Conservation (phyloP, 495 filamentous ascomycete species). For the Aspergillus wentii region DNA sequence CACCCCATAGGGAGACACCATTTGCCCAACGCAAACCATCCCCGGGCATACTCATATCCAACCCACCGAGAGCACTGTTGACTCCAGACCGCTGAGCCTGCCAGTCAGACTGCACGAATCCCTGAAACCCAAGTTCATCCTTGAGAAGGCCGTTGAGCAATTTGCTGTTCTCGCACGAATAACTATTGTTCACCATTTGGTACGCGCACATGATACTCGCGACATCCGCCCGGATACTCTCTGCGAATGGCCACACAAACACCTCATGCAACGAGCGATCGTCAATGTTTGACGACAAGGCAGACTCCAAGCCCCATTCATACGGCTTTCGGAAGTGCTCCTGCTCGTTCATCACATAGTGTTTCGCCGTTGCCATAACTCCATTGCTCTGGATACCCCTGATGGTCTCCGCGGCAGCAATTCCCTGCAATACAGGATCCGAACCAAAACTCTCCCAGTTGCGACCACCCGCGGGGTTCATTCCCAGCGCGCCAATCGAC, state of each 20-base stretch:
- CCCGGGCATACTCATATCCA: conserved; percentile 96
- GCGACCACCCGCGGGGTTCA: conserved; percentile 79
- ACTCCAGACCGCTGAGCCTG: conserved; percentile 83
- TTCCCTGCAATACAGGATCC: conserved; percentile 70
- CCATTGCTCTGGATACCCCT: conserved; percentile 73
- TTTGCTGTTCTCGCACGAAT: conserved; percentile 89
- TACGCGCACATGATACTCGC: conserved; percentile 86
- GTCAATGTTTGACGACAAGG: conserved; percentile 76
- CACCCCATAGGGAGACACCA: conserved; percentile 77
- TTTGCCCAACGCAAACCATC: conserved; percentile 75
- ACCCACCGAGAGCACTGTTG: conserved; percentile 69
- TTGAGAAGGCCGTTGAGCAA: conserved; percentile 89
- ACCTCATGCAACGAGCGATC: conserved; percentile 79
- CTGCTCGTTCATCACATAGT: conserved; percentile 80
- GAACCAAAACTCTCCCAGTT: conserved; percentile 88
- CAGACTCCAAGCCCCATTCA: conserved; percentile 72
- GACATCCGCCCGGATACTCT: conserved; percentile 81
- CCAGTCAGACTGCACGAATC: conserved; percentile 93
- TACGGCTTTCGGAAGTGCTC: conserved; percentile 75
- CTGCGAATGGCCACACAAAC: conserved; percentile 87
- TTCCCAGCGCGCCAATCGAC: conserved; percentile 70
- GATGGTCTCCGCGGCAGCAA: conserved; percentile 65
- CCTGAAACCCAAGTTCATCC: conserved; percentile 92
- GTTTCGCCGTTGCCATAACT: conserved; percentile 82
- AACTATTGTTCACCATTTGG: conserved; percentile 86